These are phyloP conservation scores for Neospermospora avenae DNA, from an alignment of 2,329 filamentous ascomycete genomes.

Conservation along the genomic window DNA sequence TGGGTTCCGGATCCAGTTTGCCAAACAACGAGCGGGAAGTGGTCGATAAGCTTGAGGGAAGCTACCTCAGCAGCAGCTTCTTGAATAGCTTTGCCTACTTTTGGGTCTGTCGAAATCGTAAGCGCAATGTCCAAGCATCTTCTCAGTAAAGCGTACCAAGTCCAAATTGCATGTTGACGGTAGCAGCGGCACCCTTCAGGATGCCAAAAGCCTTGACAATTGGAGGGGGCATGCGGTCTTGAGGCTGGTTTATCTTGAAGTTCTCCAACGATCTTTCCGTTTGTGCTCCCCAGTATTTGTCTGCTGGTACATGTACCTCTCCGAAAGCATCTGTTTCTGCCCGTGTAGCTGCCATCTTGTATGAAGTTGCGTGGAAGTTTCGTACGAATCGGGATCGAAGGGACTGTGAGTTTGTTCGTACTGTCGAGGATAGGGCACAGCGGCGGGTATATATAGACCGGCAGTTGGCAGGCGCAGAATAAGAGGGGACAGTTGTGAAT, in stretches of 20 bases:
- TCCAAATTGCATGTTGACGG: slow-evolving; percentile 92
- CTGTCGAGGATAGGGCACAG: slow-evolving; percentile 7
- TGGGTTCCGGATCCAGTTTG: slow-evolving; percentile 98
- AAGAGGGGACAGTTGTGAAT: slow-evolving; percentile 11
- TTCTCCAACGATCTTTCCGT: slow-evolving; percentile 95
- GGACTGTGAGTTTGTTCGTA: slow-evolving; percentile 15
- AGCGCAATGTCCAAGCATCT: slow-evolving; percentile 17
- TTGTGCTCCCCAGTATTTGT: slow-evolving; percentile 99
- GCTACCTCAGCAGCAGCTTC: slow-evolving; percentile 92
- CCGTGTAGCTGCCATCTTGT: slow-evolving; percentile 53
- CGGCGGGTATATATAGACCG: slow-evolving; percentile 12
- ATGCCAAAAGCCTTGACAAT: slow-evolving; percentile 94
- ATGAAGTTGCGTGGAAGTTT: slow-evolving; percentile 33
- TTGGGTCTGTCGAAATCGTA: slow-evolving; percentile 61
- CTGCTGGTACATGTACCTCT: slow-evolving; percentile 83
- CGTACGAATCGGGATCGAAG: slow-evolving; percentile 25
- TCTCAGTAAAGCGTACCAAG: slow-evolving; percentile 56
- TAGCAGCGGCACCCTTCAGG: slow-evolving; percentile 92
- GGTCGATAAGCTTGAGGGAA: slow-evolving; percentile 87
- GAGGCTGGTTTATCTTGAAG: slow-evolving; percentile 99
- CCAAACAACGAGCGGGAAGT: slow-evolving; percentile 99
- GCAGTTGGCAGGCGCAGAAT: slow-evolving; percentile 11
- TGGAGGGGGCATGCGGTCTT: slow-evolving; percentile 95
- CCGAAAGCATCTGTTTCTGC: slow-evolving; percentile 97
- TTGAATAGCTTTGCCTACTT: slow-evolving; percentile 88